phyloP scores from a whole-genome alignment of 371 early-diverging fungal genomes.

The Cokeromyces recurvatus region DNA sequence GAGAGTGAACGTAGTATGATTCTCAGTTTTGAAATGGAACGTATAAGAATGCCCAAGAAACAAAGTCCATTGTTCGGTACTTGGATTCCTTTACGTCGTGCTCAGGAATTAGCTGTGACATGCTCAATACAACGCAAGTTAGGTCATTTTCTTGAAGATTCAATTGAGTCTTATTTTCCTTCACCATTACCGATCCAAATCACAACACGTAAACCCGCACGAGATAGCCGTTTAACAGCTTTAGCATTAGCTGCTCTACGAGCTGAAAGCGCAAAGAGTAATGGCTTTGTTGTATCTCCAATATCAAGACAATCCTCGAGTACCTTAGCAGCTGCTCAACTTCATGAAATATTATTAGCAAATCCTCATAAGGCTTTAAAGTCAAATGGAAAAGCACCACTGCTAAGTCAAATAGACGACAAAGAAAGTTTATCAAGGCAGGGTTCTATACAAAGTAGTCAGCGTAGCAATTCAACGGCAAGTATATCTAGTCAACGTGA shows the following conservation, averaged over 20 bases:
- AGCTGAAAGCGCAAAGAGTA: slow-evolving; percentile 1
- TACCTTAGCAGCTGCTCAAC: slow-evolving; percentile 20
- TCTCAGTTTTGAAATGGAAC: slow-evolving; percentile 79
- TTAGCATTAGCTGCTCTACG: slow-evolving; percentile 20
- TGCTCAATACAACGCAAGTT: slow-evolving; percentile 77
- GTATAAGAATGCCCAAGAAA: slow-evolving; percentile 71
- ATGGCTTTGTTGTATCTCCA: slow-evolving; percentile 17
- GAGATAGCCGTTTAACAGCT: slow-evolving; percentile 17
- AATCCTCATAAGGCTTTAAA: slow-evolving; percentile 32
- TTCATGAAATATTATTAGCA: slow-evolving; percentile 33
- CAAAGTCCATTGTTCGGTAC: slow-evolving; percentile 77
- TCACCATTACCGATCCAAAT: slow-evolving; percentile 61
- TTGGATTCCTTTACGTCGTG: slow-evolving; percentile 88
- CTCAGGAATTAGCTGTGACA: slow-evolving; percentile 79
- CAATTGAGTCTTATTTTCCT: slow-evolving; percentile 68
- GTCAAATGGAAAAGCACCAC: slow-evolving; percentile 9
- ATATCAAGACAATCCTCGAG: slow-evolving; percentile 18
- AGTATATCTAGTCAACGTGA: slow-evolving; percentile 7
- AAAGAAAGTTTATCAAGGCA: too few relatives aligned
- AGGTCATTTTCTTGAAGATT: slow-evolving; percentile 74
- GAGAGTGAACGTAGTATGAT: slow-evolving; percentile 85
- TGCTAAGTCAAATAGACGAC: too few relatives aligned
- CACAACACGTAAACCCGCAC: slow-evolving; percentile 23
- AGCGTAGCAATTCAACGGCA: not conserved
- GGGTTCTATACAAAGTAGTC: too few relatives aligned